These are phyloP conservation scores for Alloteropsis semialata DNA, from an alignment of 176 grass and related monocot genomes.

Conservation along the genomic window DNA sequence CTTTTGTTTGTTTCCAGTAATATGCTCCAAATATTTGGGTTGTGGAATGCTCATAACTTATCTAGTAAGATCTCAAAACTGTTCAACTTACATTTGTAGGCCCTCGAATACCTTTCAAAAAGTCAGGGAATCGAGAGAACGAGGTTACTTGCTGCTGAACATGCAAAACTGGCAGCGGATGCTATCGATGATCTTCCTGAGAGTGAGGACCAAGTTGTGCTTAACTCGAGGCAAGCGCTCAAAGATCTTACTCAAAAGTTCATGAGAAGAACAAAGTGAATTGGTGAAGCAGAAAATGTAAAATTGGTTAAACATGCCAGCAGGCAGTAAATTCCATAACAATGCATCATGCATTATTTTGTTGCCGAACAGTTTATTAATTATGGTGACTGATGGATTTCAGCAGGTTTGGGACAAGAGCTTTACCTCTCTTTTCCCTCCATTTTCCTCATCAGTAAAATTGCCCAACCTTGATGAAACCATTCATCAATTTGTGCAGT, in stretches of 20 bases:
- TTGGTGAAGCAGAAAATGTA: not conserved
- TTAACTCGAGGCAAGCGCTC: slow-evolving; percentile 49
- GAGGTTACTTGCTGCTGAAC: slow-evolving; percentile 43
- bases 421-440: not conserved
- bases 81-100: slow-evolving; percentile 20
- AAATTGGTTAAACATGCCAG: not conserved
- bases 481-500: not conserved
- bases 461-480: not conserved
- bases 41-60: not conserved
- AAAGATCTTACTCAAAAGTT: slow-evolving; percentile 50
- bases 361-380: not conserved
- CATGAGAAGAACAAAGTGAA: slow-evolving; percentile 49
- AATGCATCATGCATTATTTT: not conserved
- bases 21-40: not conserved
- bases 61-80: not conserved
- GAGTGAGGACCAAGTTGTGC: slow-evolving; percentile 23
- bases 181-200: slow-evolving; percentile 49
- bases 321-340: not conserved
- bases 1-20: not conserved
- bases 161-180: slow-evolving; percentile 36
- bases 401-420: not conserved
- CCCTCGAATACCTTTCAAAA: slow-evolving; percentile 39
- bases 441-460: not conserved
- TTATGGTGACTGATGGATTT: not conserved
- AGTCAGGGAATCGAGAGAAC: slow-evolving; percentile 62